Evolutionary conservation across 2,329 filamentous ascomycete genomes (phyloP), one percentile per base, ranked within the genome.

Genomic region (Ceratocystiopsis brevicomis): DNA sequence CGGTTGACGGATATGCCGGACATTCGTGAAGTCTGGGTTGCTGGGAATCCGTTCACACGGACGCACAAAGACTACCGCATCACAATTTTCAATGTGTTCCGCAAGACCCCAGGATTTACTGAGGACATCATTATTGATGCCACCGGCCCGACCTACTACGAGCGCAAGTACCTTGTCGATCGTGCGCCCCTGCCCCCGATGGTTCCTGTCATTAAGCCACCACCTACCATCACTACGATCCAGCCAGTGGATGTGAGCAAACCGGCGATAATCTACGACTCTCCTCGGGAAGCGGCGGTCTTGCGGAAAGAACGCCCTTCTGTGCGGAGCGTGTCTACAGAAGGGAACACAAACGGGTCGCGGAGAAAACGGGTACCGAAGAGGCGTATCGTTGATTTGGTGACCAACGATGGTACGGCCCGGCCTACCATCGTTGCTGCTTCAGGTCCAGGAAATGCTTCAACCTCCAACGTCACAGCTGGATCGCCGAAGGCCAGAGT

Each of bases 51-150:
- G 0, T 95, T 96, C 54, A 82, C 81, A 38, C 84, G 82, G 52
- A 87, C 85, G 1, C 84, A 95, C 56, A 71, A 78, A 46, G 77
- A 81, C 52, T 93, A 94, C 57, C 77, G 90, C 40, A 69, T 93
- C 50, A 82, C 78, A 17, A 92, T 96, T 49, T 95, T 98, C 74
- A 98, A 96, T 54, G 68, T 96, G 3, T 98, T 98, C 67, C 76
- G 90, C 49, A 78, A 76, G 46, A 86, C 84, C 0, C 84, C 88
- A 12, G 90, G 90, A 6, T 93, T 90, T 54, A 81, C 78, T 0
- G 83, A 94, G 50, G 90, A 98, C 55, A 77, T 96, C 47, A 67
- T 85, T 39, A 88, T 98, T 52, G 90, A 98, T 57, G 78, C 81
- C 2, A 74, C 75, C 33, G 80, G 80, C 0, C 88, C 90, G 1